Evolutionary conservation across 805 yeast genomes (phyloP).

Genomic region (Wickerhamiella azymoides): DNA sequence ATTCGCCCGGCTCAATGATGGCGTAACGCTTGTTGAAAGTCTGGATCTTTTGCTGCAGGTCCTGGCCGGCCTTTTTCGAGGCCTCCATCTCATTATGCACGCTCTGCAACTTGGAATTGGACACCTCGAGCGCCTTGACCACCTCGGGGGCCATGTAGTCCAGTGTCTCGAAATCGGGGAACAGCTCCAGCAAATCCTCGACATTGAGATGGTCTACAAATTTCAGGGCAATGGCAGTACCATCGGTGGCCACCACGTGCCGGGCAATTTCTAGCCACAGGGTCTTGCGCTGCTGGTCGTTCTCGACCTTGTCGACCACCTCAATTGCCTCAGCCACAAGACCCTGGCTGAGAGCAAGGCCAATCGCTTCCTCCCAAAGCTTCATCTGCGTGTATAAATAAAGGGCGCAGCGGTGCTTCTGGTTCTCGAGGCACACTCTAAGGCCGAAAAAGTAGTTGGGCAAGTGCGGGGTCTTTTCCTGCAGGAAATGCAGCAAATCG

Average conservation of each 20-base stretch:
- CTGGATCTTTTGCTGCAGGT: conserved; percentile 46
- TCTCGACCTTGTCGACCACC: conserved; percentile 43
- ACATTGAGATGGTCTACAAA: conserved; percentile 31
- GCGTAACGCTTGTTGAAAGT: conserved; percentile 39
- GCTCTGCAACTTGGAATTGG: conserved; percentile 50
- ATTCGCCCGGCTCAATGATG: conserved; percentile 67
- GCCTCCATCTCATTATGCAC: conserved; percentile 64
- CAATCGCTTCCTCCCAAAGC: conserved; percentile 68
- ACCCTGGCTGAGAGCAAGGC: conserved; percentile 46
- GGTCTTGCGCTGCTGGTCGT: conserved; percentile 43
- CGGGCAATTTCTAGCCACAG: conserved; percentile 60
- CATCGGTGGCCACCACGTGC: conserved; percentile 23
- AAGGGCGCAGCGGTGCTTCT: conserved; percentile 52
- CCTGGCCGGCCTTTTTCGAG: conserved; percentile 45
- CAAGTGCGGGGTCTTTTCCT: conserved; percentile 23
- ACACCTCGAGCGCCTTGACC: conserved; percentile 60
- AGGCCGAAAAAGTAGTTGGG: conserved; percentile 58
- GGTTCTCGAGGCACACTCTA: conserved; percentile 50
- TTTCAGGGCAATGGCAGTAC: conserved; percentile 21
- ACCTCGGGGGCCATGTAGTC: conserved; percentile 76
- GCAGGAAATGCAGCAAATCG: conserved; percentile 38
- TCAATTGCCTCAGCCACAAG: conserved; percentile 44
- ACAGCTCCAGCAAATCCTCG: conserved; percentile 69
- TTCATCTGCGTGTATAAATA: conserved; percentile 54
- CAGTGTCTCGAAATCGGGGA: conserved; percentile 72